phyloP scores from a whole-genome alignment of 2,329 filamentous ascomycete species.

The Didymella glomerata region DNA sequence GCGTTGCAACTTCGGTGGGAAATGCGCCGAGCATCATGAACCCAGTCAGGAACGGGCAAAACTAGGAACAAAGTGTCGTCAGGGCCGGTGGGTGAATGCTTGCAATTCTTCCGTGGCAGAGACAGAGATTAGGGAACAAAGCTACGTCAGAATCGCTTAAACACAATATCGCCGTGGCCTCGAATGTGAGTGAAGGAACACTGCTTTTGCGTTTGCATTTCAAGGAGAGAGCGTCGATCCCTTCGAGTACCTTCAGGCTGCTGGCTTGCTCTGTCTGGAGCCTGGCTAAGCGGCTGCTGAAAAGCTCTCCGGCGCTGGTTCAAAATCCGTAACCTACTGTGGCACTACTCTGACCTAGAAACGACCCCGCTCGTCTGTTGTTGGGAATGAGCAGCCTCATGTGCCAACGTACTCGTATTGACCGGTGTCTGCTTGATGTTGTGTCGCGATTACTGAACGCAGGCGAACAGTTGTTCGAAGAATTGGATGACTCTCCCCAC shows the following conservation, averaged over 20 bases:
- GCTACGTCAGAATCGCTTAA: not conserved
- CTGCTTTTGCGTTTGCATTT: not conserved
- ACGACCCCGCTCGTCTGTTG: too few species aligned
- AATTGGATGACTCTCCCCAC: slow-evolving; percentile 14
- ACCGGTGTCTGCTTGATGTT: not conserved
- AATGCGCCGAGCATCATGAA: slow-evolving; percentile 10
- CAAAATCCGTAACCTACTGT: too few species aligned
- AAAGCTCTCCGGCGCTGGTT: too few species aligned
- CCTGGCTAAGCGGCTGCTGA: too few species aligned
- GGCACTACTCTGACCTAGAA: too few species aligned
- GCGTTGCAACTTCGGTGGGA: slow-evolving; percentile 6
- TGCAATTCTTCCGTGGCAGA: slow-evolving; percentile 15
- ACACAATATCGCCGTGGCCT: not conserved
- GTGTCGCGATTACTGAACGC: slow-evolving; percentile 11
- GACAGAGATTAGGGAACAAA: not conserved
- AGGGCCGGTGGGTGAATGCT: slow-evolving; percentile 1
- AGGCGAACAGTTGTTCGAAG: not conserved
- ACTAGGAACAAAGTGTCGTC: not conserved
- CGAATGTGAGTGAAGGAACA: not conserved
- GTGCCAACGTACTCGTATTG: too few species aligned
- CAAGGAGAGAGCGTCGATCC: too few species aligned
- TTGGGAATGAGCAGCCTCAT: too few species aligned
- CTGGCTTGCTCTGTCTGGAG: too few species aligned
- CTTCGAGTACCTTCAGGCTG: too few species aligned
- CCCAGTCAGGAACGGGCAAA: slow-evolving; percentile 15